phyloP scores from a whole-genome alignment of 108 stramenopile genomes.

The Aurantiochytrium sp. region DNA sequence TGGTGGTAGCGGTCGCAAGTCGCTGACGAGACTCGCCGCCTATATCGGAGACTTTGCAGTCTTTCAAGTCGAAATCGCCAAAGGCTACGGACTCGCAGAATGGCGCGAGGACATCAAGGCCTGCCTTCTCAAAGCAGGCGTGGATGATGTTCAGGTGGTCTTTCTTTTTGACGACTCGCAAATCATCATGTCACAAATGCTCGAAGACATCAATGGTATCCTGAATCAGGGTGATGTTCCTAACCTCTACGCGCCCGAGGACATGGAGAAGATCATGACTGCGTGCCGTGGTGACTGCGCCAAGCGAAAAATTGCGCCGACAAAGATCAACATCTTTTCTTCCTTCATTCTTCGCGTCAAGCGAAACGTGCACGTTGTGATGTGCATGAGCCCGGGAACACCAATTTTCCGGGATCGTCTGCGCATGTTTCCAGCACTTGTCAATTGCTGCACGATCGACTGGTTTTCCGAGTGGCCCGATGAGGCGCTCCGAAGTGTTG shows the following conservation, averaged over 20 bases:
- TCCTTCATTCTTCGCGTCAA: constrained; percentile 51
- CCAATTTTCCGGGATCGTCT: constrained; percentile 55
- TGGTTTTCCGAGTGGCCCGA: constrained; percentile 67
- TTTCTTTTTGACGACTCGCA: constrained; percentile 60
- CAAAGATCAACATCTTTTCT: constrained; percentile 59
- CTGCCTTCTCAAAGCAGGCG: constrained; percentile 46
- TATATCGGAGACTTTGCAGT: constrained; percentile 51
- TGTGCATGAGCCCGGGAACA: constrained; percentile 59
- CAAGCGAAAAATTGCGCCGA: constrained; percentile 44
- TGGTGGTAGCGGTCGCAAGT: constrained; percentile 56
- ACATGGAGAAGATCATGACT: constrained; percentile 44
- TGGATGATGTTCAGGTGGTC: constrained; percentile 48
- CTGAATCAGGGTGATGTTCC: constrained; percentile 55
- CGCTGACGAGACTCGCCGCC: constrained; percentile 55
- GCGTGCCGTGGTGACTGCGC: constrained; percentile 47
- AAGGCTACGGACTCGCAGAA: constrained; percentile 54
- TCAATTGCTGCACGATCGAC: constrained; percentile 55
- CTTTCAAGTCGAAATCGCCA: constrained; percentile 56
- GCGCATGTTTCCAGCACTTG: constrained; percentile 50
- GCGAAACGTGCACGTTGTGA: constrained; percentile 51
- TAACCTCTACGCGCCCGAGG: constrained; percentile 55
- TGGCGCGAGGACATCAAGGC: constrained; percentile 54
- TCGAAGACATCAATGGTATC: constrained; percentile 63
- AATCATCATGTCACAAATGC: constrained; percentile 53
- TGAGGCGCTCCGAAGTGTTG: constrained; percentile 54